Evolutionary conservation across 495 filamentous ascomycete species (phyloP).

Genomic region (Aspergillus baeticus): DNA sequence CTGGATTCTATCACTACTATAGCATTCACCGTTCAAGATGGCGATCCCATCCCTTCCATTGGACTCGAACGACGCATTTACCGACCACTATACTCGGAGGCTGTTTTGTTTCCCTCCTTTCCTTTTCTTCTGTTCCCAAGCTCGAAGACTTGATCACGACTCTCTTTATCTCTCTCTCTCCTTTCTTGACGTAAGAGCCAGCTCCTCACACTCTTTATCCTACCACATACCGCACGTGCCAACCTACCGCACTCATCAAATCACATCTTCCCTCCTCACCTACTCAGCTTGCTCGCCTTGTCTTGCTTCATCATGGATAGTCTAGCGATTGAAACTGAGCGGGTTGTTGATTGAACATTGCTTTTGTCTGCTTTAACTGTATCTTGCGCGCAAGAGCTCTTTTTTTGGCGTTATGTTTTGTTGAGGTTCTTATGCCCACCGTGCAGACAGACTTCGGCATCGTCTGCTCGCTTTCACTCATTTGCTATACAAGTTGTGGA

Average conservation of each 20-base stretch:
- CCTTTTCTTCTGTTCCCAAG: neutral
- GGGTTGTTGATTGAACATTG: slow-evolving; percentile 22
- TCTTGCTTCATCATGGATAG: slow-evolving; percentile 28
- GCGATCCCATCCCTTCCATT: neutral
- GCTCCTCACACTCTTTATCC: slow-evolving; percentile 19
- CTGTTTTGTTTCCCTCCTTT: neutral
- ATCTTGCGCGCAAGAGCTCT: neutral
- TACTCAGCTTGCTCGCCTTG: slow-evolving; percentile 19
- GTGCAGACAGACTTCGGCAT: slow-evolving; percentile 5
- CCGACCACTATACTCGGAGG: neutral
- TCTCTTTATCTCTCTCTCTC: neutral
- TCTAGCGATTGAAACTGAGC: slow-evolving; percentile 35
- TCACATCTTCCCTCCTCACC: neutral
- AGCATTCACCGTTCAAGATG: neutral
- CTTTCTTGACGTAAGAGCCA: slow-evolving; percentile 9
- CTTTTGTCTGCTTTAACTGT: slow-evolving; percentile 11
- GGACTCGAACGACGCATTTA: neutral
- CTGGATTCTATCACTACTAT: slow-evolving; percentile 1
- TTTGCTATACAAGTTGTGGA: slow-evolving; percentile 17
- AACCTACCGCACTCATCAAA: slow-evolving; percentile 6
- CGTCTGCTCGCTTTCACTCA: slow-evolving; percentile 18
- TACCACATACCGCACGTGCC: neutral
- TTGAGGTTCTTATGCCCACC: neutral
- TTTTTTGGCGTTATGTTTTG: slow-evolving; percentile 19
- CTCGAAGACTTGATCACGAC: neutral